Base-by-base conservation (phyloP, 1,284 basidiomycete species). In the Filobasidium uniguttulatum region DNA sequence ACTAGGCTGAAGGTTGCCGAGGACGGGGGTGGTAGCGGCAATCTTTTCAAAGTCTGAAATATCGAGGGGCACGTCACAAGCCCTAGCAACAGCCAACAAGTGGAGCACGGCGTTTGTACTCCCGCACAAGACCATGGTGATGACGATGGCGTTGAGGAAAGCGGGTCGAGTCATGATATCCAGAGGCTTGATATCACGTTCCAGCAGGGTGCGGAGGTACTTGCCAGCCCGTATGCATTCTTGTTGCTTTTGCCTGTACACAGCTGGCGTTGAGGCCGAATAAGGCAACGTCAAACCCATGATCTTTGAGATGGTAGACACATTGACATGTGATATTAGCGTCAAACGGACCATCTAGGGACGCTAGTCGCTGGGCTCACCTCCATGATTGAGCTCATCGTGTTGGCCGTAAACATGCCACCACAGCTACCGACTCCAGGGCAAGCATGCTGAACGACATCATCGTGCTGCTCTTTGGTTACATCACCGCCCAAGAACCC, bases 1-100 rank as follows among this genome's bases (percentile, higher is more conserved):
- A 55, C 83, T 86, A 1, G 88, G 88, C 66, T 89, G 90, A 55
- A 93, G 75, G 67, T 93, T 82, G 14, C 86, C 88, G 56, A 93
- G 72, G 75, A 89, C 89, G 6, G 89, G 89, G 1, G 77, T 81
- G 44, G 80, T 78, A 63, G 90, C 85, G 15, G 86, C 86, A 50
- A 90, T 82, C 45, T 69, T 72, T 65, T 88, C 85, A 74, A 90
- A 86, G 67, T 91, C 88, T 59, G 90, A 86, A 44, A 93, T 74
- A 10, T 76, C 77, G 50, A 93, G 74, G 40, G 78, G 75, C 66
- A 93, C 81, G 26, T 86, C 86, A 37, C 85, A 85, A 1, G 85
- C 83, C 62, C 86, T 85, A 0, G 89, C 88, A 56, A 93, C 54
- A 30, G 88, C 89, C 60, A 91, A 84, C 55, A 93, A 72, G 67